These are phyloP conservation scores for Suillus decipiens DNA, from an alignment of 768 basidiomycete genomes.

Conservation along the genomic window DNA sequence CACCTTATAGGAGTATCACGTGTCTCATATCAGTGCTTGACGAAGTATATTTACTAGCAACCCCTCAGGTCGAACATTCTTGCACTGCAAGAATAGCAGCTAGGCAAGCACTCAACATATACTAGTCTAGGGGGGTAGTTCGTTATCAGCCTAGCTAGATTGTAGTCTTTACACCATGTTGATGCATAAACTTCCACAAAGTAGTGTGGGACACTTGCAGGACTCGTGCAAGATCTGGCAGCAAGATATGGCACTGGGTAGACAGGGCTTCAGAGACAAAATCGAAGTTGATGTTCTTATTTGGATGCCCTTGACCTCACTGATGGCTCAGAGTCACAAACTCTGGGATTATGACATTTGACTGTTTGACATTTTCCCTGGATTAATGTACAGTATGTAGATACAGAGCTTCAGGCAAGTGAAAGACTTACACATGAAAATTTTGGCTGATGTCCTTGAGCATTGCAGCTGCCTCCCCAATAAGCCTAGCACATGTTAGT, in stretches of 20 bases:
- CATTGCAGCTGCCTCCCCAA: background rate
- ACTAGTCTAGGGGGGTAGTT: too few relatives aligned
- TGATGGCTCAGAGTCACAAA: constrained; percentile 2
- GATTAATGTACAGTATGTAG: too few relatives aligned
- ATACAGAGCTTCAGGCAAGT: background rate
- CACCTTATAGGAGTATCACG: too few relatives aligned
- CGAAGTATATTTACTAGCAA: too few relatives aligned
- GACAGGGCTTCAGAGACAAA: constrained; percentile 14
- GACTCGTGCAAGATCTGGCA: background rate
- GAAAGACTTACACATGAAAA: background rate
- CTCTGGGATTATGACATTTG: constrained; percentile 6
- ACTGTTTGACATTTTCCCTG: too few relatives aligned
- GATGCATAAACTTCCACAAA: background rate
- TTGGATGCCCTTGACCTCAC: constrained; percentile 5
- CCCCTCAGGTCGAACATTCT: too few relatives aligned
- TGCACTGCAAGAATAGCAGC: too few relatives aligned
- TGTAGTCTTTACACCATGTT: background rate
- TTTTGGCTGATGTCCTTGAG: background rate
- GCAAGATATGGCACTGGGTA: constrained; percentile 7
- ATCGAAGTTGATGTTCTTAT: constrained; percentile 12
- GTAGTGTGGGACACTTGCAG: background rate
- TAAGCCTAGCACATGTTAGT: background rate
- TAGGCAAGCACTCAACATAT: too few relatives aligned
- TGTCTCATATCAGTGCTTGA: too few relatives aligned
- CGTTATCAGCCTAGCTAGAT: too few relatives aligned